Evolutionary conservation across 805 yeast genomes (phyloP).

Genomic region (Candida succiphila): DNA sequence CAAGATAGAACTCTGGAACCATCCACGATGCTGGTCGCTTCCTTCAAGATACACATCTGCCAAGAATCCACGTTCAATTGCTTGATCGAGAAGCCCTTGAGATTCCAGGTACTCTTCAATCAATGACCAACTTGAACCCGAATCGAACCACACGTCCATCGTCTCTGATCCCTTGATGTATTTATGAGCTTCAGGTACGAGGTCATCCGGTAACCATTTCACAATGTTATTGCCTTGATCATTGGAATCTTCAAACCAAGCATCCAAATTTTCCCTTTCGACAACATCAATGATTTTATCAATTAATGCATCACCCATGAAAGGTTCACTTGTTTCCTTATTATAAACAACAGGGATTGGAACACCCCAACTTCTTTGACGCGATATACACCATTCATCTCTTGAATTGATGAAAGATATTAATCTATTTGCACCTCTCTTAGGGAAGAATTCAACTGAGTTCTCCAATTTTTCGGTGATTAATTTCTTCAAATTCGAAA

Average conservation of each 20-base stretch:
- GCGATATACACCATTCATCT: constrained; percentile 94
- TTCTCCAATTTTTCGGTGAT: constrained; percentile 49
- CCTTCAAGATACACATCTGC: constrained; percentile 93
- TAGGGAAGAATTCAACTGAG: constrained; percentile 64
- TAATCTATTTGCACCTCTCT: constrained; percentile 60
- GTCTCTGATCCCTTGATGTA: constrained; percentile 75
- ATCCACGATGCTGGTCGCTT: constrained; percentile 97
- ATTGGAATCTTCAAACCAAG: constrained; percentile 71
- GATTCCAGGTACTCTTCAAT: constrained; percentile 30
- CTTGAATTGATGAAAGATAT: constrained; percentile 64
- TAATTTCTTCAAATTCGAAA: constrained; percentile 54
- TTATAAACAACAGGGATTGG: constrained; percentile 85
- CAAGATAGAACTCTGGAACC: constrained; percentile 93
- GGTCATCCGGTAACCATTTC: constrained; percentile 65
- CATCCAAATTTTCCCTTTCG: constrained; percentile 52
- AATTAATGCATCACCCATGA: constrained; percentile 48
- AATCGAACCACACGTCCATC: constrained; percentile 99
- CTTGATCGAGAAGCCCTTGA: constrained; percentile 21
- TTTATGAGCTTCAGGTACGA: constrained; percentile 28
- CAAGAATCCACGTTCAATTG: constrained; percentile 28
- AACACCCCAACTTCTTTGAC: constrained; percentile 97
- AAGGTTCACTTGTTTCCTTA: constrained; percentile 48
- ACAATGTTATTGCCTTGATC: constrained; percentile 25
- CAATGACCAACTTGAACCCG: constrained; percentile 86
- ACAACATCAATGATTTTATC: constrained; percentile 48